Conservation (phyloP, 2,329 filamentous ascomycete genomes). For the Neofusicoccum umdonicola region DNA sequence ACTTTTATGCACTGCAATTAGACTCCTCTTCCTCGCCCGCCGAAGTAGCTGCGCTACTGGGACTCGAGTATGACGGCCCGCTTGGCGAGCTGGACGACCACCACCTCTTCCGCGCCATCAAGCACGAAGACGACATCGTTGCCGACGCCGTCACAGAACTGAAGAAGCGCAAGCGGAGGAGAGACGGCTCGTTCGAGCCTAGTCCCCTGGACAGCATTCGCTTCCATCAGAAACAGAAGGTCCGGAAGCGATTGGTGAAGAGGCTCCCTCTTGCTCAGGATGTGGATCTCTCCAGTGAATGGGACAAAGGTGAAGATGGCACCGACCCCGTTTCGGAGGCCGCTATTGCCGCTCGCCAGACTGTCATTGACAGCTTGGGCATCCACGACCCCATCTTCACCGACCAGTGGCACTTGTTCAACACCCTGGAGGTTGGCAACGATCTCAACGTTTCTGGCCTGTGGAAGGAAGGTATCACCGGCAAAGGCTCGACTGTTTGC, state of each 20-base stretch:
- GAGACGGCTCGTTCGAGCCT: conserved; percentile 45
- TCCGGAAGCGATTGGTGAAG: conserved; percentile 62
- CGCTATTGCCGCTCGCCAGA: conserved; percentile 44
- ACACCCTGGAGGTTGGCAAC: conserved; percentile 75
- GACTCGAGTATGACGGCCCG: conserved; percentile 75
- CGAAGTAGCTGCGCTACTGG: conserved; percentile 69
- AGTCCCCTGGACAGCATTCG: conserved; percentile 71
- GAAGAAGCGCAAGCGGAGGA: conserved; percentile 61
- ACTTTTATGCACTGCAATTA: conserved; percentile 93
- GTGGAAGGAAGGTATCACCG: conserved; percentile 88
- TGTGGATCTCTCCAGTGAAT: background rate
- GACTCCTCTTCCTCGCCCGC: conserved; percentile 63
- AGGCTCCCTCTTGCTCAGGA: conserved; percentile 30
- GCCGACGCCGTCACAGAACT: conserved; percentile 52
- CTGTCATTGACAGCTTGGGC: conserved; percentile 62
- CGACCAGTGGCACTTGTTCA: conserved; percentile 95
- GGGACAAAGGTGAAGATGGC: background rate
- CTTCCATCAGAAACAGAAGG: conserved; percentile 74
- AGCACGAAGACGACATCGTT: conserved; percentile 55
- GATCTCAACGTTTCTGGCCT: conserved; percentile 95
- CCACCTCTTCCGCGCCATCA: conserved; percentile 76
- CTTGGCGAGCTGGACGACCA: conserved; percentile 77
- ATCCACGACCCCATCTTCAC: conserved; percentile 89
- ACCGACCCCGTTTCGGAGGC: background rate
- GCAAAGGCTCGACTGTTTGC: conserved; percentile 82